Conservation (phyloP, 768 basidiomycete species). For the Mycena metata region DNA sequence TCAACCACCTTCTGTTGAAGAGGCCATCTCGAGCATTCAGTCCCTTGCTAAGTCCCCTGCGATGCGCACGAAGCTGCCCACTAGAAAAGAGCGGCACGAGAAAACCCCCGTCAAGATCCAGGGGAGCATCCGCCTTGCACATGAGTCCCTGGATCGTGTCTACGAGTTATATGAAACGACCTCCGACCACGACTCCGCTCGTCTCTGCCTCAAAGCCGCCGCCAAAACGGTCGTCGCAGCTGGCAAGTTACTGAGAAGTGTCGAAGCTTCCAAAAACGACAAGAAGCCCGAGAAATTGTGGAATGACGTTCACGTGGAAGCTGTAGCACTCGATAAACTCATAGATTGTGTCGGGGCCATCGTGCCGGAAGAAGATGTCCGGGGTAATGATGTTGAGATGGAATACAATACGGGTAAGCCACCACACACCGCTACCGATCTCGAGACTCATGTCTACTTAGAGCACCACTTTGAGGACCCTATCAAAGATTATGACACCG, state of each 20-base stretch:
- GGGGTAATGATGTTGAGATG: conserved; percentile 1
- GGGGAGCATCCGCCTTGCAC: conserved; percentile 23
- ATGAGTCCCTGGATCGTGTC: conserved; percentile 11
- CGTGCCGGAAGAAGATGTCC: conserved; percentile 19
- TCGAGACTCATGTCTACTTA: conserved; percentile 15
- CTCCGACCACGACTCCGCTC: conserved; percentile 27
- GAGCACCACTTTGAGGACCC: conserved; percentile 37
- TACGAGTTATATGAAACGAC: conserved; percentile 14
- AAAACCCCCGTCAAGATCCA: conserved; percentile 24
- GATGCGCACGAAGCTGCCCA: conserved; percentile 16
- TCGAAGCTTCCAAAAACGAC: conserved; percentile 27
- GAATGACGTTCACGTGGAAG: conserved; percentile 27
- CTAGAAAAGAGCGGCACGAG: conserved; percentile 26
- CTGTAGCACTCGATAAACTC: conserved; percentile 27
- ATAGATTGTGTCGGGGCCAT: conserved; percentile 29
- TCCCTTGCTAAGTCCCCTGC: background rate
- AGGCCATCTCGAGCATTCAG: conserved; percentile 23
- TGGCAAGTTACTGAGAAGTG: conserved; percentile 28
- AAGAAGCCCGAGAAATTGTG: conserved; percentile 19
- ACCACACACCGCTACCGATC: background rate
- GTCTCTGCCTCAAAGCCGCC: conserved; percentile 29
- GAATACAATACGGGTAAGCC: conserved; percentile 30
- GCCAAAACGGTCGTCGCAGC: conserved; percentile 24
- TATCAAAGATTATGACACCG: conserved; percentile 22
- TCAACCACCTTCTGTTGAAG: conserved; percentile 25